Percentiles rank a stretch among this genome's conserved stretches.
These are phyloP conservation scores for Boletus tylopilopsis DNA, from an alignment of 768 basidiomycete genomes.

Conservation along the genomic window DNA sequence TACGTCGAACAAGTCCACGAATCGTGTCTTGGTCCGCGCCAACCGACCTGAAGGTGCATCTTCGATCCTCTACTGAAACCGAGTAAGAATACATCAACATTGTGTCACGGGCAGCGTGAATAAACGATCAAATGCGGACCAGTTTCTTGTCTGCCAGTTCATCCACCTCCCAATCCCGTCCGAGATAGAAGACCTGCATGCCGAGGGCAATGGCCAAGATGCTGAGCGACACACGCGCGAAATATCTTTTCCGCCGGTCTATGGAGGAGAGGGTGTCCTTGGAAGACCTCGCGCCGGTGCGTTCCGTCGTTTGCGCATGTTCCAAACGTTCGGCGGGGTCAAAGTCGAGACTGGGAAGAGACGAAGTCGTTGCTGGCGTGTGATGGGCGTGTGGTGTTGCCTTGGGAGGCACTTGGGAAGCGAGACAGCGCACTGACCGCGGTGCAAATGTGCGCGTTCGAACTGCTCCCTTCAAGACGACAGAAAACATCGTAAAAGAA, in stretches of 20 bases:
- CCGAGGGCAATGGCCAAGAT: constrained; percentile 54
- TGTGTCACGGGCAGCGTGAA: background rate
- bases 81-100: background rate
- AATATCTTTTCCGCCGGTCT: constrained; percentile 61
- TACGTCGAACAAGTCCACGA: constrained; percentile 67
- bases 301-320: constrained; percentile 39
- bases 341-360: constrained; percentile 60
- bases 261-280: constrained; percentile 76
- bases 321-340: constrained; percentile 44
- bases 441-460: constrained; percentile 17
- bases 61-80: constrained; percentile 46
- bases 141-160: constrained; percentile 63
- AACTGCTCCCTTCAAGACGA: constrained; percentile 20
- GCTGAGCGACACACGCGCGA: constrained; percentile 53
- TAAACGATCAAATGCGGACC: constrained; percentile 38
- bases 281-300: constrained; percentile 76
- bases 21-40: constrained; percentile 61
- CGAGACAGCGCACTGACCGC: constrained; percentile 20
- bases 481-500: constrained; percentile 21
- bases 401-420: constrained; percentile 20
- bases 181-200: constrained; percentile 60
- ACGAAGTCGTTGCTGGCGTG: constrained; percentile 4
- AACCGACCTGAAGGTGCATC: constrained; percentile 59
- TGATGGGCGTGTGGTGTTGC: background rate
- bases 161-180: constrained; percentile 73